A percentile compares a stretch with the other conserved stretches of the same genome.
Conservation (phyloP, 129 eudicot genomes). For the Calendula officinalis region DNA sequence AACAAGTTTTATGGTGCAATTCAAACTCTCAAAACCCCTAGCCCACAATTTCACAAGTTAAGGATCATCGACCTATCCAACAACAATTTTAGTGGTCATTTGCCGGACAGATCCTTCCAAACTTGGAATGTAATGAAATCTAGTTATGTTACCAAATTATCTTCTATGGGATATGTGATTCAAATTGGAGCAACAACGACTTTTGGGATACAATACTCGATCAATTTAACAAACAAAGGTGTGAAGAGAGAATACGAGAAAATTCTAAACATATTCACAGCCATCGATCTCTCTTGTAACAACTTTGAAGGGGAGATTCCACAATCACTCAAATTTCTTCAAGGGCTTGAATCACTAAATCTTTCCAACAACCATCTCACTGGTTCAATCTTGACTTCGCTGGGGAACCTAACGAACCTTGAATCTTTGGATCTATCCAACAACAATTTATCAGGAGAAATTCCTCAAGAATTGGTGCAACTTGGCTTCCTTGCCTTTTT, state of each 20-base stretch:
- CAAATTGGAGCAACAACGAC: no score
- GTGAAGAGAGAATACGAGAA: background rate
- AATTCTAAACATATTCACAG: constrained; percentile 5
- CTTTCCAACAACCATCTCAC: constrained; percentile 22
- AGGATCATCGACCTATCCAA: constrained; percentile 33
- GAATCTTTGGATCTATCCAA: background rate
- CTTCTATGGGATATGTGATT: background rate
- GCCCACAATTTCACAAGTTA: constrained; percentile 2
- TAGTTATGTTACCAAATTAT: background rate
- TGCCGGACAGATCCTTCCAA: background rate
- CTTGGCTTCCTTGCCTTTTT: constrained; percentile 23
- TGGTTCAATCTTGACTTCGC: background rate
- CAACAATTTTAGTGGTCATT: constrained; percentile 20
- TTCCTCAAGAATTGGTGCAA: constrained; percentile 22
- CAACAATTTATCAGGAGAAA: constrained; percentile 25
- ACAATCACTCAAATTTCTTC: constrained; percentile 13
- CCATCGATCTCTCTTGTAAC: constrained; percentile 35
- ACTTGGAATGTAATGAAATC: constrained; percentile 20
- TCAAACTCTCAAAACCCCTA: background rate
- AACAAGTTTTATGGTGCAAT: constrained; percentile 16
- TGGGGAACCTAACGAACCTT: background rate
- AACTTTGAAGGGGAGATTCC: constrained; percentile 25
- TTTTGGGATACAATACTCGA: background rate
- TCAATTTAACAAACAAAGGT: constrained; percentile 11
- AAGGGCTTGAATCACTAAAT: constrained; percentile 19